Base-by-base conservation (phyloP, 306 rosid species). In the Vigna nakashimae region DNA sequence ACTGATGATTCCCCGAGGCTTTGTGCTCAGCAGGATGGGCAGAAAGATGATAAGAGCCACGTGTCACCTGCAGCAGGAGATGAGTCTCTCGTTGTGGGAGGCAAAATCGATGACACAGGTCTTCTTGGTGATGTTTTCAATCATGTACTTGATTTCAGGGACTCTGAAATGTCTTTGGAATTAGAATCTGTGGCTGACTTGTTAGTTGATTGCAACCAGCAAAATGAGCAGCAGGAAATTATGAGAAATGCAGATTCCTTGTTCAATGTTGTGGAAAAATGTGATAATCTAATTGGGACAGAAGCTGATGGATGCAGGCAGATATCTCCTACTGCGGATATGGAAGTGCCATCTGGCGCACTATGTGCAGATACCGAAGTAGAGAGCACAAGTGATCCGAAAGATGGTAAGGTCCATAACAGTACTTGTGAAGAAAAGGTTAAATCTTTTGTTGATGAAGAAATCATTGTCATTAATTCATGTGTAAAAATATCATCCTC, bases 181-280 rank as follows among this genome's bases (percentile, higher is more conserved):
- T 78, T 73, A 48, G 82, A 75, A 53, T 75, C 79, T 14, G 28
- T 18, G 53, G 43, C 76, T 65, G 84, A 65, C 65, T 74, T 72
- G 62, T 74, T 74, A 46, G 80, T 77, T 66, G 76, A 81, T 65
- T 84, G 51, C 81, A 30, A 63, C 79, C 89, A 76, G 56, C 67
- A 73, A 72, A 79, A 75, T 16, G 86, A 88, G 78, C 84, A 38
- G 86, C 90, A 84, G 83, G 86, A 81, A 49, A 14, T 72, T 71
- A 69, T 76, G 77, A 73, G 76, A 40, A 58, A 68, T 38, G 86
- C 50, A 72, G 85, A 68, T 58, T 69, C 84, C 50, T 79, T 70
- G 74, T 75, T 58, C 30, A 84, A 66, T 84, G 82, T 36, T 69
- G 73, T 64, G 28, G 76, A 75, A 34, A 86, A 82, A 71, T 74